Percentiles rank a stretch among this genome's conserved stretches.
Evolutionary conservation across 1,139 yeast genomes (phyloP).

Genomic region (Diutina ranongensis): DNA sequence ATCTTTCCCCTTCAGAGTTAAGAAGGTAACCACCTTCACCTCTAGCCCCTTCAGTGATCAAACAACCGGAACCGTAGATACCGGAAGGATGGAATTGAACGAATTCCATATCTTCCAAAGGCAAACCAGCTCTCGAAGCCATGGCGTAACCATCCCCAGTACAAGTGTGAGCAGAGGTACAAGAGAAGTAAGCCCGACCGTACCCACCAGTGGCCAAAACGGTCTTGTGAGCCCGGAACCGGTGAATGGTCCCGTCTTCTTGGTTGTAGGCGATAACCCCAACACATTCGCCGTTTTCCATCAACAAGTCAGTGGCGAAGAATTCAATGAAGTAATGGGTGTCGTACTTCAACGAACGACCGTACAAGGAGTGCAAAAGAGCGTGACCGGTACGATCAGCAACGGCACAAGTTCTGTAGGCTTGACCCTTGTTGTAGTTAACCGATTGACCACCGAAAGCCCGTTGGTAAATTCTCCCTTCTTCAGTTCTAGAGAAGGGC

Average conservation of each 20-base stretch:
- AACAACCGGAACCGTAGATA: constrained; percentile 97
- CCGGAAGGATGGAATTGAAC: constrained; percentile 99
- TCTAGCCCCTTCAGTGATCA: constrained; percentile 98
- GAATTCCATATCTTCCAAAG: constrained; percentile 93
- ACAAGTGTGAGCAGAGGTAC: constrained; percentile 99
- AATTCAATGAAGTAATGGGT: constrained; percentile 97
- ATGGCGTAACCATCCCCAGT: constrained; percentile 99
- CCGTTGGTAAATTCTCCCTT: constrained; percentile 95
- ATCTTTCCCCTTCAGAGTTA: constrained; percentile 97
- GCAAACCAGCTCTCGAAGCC: constrained; percentile 98
- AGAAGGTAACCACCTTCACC: constrained; percentile 99
- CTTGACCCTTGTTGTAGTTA: constrained; percentile 97
- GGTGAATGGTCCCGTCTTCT: constrained; percentile 97
- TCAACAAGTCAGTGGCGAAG: constrained; percentile 89
- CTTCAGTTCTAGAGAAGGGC: constrained; percentile 95
- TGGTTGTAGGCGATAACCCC: constrained; percentile 97
- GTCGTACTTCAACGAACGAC: constrained; percentile 93
- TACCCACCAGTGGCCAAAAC: constrained; percentile 98
- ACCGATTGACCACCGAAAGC: constrained; percentile 98
- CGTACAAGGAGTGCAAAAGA: constrained; percentile 86
- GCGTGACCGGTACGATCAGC: constrained; percentile 99
- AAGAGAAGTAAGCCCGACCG: constrained; percentile 96
- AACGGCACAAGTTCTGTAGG: constrained; percentile 98
- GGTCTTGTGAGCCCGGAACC: constrained; percentile 95
- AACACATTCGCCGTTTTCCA: constrained; percentile 93